phyloP scores from a whole-genome alignment of 768 basidiomycete genomes.

The Infundibulicybe gibba region DNA sequence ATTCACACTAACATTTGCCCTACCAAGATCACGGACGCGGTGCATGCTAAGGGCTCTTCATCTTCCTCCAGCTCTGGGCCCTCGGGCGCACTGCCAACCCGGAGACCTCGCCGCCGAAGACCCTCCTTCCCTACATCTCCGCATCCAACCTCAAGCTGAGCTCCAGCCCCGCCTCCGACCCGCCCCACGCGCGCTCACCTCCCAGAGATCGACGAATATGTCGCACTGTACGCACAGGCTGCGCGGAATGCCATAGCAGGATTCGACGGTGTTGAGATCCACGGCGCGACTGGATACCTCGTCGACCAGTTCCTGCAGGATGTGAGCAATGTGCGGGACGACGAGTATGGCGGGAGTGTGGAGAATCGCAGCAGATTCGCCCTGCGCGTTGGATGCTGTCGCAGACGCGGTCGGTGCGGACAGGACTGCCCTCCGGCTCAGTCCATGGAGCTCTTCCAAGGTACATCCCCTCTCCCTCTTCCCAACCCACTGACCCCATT shows the following conservation, averaged over 20 bases:
- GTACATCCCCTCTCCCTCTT: slow-evolving; percentile 7
- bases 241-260: slow-evolving; percentile 48
- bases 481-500: not conserved
- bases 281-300: slow-evolving; percentile 28
- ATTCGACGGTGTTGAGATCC: slow-evolving; percentile 46
- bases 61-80: slow-evolving; percentile 48
- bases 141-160: slow-evolving; percentile 17
- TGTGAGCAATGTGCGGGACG: slow-evolving; percentile 43
- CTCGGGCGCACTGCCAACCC: slow-evolving; percentile 32
- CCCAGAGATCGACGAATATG: slow-evolving; percentile 36
- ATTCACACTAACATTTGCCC: too few relatives aligned
- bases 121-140: slow-evolving; percentile 11
- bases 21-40: slow-evolving; percentile 32
- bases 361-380: slow-evolving; percentile 48
- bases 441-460: slow-evolving; percentile 35
- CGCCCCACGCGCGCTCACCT: slow-evolving; percentile 29
- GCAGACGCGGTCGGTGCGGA: slow-evolving; percentile 39
- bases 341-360: slow-evolving; percentile 53
- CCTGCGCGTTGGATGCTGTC: slow-evolving; percentile 45
- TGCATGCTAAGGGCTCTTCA: slow-evolving; percentile 37
- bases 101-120: slow-evolving; percentile 13
- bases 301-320: slow-evolving; percentile 46
- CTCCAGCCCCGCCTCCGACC: not conserved
- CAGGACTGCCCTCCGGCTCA: slow-evolving; percentile 37
- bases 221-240: slow-evolving; percentile 36